These are phyloP conservation scores for Ceriops zippeliana DNA, from an alignment of 345 rosid species.

Conservation along the genomic window DNA sequence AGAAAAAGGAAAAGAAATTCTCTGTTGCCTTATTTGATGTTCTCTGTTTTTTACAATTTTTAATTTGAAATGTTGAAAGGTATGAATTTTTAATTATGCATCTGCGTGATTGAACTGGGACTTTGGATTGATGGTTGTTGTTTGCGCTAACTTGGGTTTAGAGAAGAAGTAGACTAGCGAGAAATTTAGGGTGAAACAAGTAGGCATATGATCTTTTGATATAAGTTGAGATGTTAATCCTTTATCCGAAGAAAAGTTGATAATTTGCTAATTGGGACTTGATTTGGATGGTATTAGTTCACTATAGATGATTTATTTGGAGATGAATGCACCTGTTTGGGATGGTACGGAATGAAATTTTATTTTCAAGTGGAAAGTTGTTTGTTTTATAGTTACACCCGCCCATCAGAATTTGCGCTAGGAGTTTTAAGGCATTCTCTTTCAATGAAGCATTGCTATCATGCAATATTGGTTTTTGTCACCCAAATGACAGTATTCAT, in stretches of 20 bases:
- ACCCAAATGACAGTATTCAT: slow-evolving; percentile 3
- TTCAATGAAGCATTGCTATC: neutral
- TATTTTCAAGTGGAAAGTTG: no score
- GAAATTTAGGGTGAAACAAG: no score
- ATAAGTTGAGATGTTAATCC: no score
- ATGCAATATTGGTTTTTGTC: neutral
- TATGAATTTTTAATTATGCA: neutral
- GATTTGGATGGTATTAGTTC: no score
- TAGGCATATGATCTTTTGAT: no score
- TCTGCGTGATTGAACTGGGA: no score
- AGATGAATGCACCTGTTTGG: no score
- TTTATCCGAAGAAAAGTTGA: no score
- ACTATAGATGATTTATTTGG: no score
- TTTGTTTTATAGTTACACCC: neutral
- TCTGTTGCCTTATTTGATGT: neutral
- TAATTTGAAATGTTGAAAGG: neutral
- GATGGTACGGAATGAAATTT: no score
- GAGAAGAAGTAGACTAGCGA: no score
- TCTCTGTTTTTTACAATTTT: neutral
- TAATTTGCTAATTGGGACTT: no score
- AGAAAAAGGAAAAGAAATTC: neutral
- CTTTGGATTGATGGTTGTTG: neutral
- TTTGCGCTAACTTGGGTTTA: neutral
- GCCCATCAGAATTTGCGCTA: neutral
- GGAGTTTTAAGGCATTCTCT: neutral